Evolutionary conservation across 768 basidiomycete genomes (phyloP).

Genomic region (Scleroderma bovista): DNA sequence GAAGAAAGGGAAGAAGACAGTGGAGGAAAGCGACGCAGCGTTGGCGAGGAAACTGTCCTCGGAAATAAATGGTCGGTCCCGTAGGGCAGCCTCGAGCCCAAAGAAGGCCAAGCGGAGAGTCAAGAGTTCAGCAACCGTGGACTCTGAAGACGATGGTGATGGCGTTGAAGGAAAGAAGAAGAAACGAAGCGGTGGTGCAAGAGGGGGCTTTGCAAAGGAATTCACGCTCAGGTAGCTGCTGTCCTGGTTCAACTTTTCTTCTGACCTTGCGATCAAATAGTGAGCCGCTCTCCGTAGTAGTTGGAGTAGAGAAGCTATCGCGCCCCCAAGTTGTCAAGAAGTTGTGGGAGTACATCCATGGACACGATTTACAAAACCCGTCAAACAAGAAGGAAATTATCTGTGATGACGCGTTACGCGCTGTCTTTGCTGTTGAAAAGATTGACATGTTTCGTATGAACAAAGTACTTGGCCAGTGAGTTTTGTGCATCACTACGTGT

Average conservation of each 20-base stretch:
- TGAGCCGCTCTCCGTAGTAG: constrained; percentile 63
- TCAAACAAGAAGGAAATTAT: constrained; percentile 77
- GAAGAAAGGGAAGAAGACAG: constrained; percentile 43
- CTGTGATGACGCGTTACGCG: constrained; percentile 67
- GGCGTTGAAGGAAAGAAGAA: constrained; percentile 41
- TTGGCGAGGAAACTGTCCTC: constrained; percentile 65
- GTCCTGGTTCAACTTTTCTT: constrained; percentile 6
- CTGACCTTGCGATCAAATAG: constrained; percentile 33
- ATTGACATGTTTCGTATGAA: constrained; percentile 97
- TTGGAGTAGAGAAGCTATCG: constrained; percentile 65
- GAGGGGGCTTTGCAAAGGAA: constrained; percentile 77
- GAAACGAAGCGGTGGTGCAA: constrained; percentile 48
- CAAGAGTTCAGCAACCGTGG: constrained; percentile 47
- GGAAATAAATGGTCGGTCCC: constrained; percentile 61
- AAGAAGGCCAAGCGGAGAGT: constrained; percentile 39
- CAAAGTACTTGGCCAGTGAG: constrained; percentile 76
- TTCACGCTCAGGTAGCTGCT: constrained; percentile 57
- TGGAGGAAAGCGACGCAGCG: constrained; percentile 61
- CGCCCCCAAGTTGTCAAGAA: constrained; percentile 89
- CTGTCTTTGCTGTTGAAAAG: constrained; percentile 75
- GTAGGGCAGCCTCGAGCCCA: constrained; percentile 37
- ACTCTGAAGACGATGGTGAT: constrained; percentile 48
- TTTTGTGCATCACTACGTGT: constrained; percentile 1
- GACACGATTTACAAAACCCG: constrained; percentile 78
- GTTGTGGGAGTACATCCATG: constrained; percentile 87